Percentiles rank a stretch among this genome's conserved stretches.
phyloP scores from a whole-genome alignment of 106 monocot species.

The Acorus calamus region DNA sequence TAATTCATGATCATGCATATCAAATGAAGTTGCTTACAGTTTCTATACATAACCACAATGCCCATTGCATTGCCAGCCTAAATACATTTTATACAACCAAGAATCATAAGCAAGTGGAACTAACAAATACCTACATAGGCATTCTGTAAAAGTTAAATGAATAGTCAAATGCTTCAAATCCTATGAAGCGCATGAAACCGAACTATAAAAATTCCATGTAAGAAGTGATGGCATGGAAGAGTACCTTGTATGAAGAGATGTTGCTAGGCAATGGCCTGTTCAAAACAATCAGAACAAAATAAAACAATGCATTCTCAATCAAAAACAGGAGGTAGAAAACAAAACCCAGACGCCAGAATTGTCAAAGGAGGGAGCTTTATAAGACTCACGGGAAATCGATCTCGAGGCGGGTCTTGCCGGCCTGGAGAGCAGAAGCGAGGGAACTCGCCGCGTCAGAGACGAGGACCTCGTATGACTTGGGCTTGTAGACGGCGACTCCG shows the following conservation, averaged over 20 bases:
- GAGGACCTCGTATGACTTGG: conserved; percentile 80
- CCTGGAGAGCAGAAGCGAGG: conserved; percentile 59
- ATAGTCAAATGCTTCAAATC: too few relatives aligned
- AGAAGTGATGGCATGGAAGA: background rate
- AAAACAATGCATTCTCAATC: background rate
- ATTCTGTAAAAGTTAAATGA: too few relatives aligned
- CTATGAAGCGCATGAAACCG: too few relatives aligned
- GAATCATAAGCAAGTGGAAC: too few relatives aligned
- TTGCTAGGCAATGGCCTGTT: conserved; percentile 84
- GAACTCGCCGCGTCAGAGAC: conserved; percentile 74
- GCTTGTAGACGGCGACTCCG: conserved; percentile 88
- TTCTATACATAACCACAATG: too few relatives aligned
- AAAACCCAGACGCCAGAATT: background rate
- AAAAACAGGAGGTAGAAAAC: background rate
- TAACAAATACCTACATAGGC: too few relatives aligned
- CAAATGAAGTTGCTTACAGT: too few relatives aligned
- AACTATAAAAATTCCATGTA: background rate
- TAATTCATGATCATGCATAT: too few relatives aligned
- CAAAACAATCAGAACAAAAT: too few relatives aligned
- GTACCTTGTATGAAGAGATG: conserved; percentile 93
- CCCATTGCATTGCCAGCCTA: too few relatives aligned
- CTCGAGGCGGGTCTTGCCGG: conserved; percentile 87
- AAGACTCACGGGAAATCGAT: conserved; percentile 91
- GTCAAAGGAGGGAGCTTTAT: background rate
- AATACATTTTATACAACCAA: too few relatives aligned